A percentile compares a stretch with the other conserved stretches of the same genome.
Evolutionary conservation across 306 rosid species (phyloP).

Genomic region (Cicer cuneatum): DNA sequence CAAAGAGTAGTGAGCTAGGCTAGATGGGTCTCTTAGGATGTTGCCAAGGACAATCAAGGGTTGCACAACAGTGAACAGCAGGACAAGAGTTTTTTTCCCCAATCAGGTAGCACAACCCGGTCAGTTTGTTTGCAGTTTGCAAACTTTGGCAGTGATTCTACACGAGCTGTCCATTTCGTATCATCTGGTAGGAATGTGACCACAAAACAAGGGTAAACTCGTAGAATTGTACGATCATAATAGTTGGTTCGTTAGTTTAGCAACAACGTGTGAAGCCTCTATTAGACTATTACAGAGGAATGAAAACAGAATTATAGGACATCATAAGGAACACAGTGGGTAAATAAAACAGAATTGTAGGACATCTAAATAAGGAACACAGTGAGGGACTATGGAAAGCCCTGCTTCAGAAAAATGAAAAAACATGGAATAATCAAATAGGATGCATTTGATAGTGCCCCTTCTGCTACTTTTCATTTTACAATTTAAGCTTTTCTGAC

Average conservation of each 20-base stretch:
- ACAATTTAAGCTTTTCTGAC: not conserved
- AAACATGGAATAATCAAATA: conserved; percentile 14
- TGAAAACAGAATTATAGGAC: conserved; percentile 7
- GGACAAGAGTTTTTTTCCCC: not conserved
- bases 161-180: not conserved
- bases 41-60: conserved; percentile 6
- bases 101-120: not conserved
- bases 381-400: not conserved
- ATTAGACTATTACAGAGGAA: conserved; percentile 30
- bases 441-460: conserved; percentile 5
- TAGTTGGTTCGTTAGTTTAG: not conserved
- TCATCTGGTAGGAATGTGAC: not conserved
- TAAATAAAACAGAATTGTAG: not conserved
- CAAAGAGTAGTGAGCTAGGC: not conserved
- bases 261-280: conserved; percentile 12
- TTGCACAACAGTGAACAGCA: not conserved
- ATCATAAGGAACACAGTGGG: not conserved
- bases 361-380: not conserved
- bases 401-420: conserved; percentile 24
- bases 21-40: not conserved
- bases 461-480: conserved; percentile 21
- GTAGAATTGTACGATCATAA: not conserved
- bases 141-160: not conserved
- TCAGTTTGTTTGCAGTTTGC: not conserved
- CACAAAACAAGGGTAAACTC: not conserved